These are phyloP conservation scores for Ascoidea asiatica DNA, from an alignment of 805 yeast species.

Conservation along the genomic window DNA sequence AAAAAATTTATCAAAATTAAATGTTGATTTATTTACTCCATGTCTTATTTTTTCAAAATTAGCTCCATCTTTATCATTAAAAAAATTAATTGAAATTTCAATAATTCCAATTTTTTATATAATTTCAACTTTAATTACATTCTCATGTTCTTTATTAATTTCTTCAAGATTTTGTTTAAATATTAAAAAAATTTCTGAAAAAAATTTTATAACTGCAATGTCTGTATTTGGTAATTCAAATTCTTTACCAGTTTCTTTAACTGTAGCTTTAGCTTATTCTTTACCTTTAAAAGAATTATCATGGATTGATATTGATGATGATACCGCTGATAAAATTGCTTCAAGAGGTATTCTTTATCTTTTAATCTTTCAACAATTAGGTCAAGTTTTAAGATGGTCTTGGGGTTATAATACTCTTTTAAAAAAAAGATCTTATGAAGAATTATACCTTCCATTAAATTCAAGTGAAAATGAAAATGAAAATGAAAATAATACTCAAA, in stretches of 20 bases:
- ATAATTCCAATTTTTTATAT: conserved; percentile 77
- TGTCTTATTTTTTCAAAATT: conserved; percentile 82
- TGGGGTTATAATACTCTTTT: conserved; percentile 73
- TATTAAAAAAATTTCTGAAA: conserved; percentile 59
- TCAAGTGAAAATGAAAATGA: background rate
- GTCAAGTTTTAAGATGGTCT: conserved; percentile 77
- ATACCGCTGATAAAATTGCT: conserved; percentile 56
- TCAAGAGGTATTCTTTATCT: conserved; percentile 70
- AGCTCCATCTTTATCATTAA: conserved; percentile 52
- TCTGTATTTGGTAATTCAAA: conserved; percentile 94
- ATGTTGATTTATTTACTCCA: conserved; percentile 90
- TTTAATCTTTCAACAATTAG: conserved; percentile 69
- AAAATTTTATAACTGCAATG: conserved; percentile 92
- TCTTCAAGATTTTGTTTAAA: conserved; percentile 44
- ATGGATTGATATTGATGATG: conserved; percentile 64
- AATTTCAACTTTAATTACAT: conserved; percentile 68
- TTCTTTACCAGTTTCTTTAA: conserved; percentile 85
- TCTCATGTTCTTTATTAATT: conserved; percentile 41
- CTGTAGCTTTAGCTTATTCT: conserved; percentile 65
- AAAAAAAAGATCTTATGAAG: conserved; percentile 28
- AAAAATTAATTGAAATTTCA: conserved; percentile 67
- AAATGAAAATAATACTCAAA: conserved; percentile 10
- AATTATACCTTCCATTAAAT: conserved; percentile 6
- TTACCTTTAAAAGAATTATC: conserved; percentile 59
- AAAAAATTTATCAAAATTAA: conserved; percentile 59